Evolutionary conservation across 192 early-diverging fungal genomes (phyloP).

Genomic region (Coemansia sp.): DNA sequence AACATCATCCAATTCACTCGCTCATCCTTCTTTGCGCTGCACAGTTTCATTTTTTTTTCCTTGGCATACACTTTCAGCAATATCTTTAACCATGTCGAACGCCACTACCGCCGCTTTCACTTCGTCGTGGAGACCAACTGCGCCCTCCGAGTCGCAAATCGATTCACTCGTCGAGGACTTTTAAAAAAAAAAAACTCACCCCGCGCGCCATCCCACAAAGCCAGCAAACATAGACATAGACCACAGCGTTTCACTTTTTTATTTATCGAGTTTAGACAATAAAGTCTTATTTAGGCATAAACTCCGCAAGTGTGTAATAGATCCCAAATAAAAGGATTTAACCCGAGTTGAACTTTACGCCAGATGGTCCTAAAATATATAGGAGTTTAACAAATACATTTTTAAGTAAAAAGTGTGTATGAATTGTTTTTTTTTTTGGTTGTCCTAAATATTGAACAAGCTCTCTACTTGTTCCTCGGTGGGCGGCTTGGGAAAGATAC

Average conservation of each 20-base stretch:
- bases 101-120: neutral
- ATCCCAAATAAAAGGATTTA: no score
- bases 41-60: neutral
- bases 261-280: slow-evolving; percentile 3
- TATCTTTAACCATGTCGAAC: neutral
- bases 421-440: no score
- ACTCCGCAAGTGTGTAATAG: no score
- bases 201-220: neutral
- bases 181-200: neutral
- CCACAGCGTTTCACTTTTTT: neutral
- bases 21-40: neutral
- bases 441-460: neutral
- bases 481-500: slow-evolving; percentile 4
- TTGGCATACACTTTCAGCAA: neutral
- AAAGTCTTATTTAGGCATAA: neutral
- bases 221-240: slow-evolving; percentile 7
- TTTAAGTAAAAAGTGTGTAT: no score
- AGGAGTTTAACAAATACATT: no score
- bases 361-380: neutral
- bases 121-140: slow-evolving; percentile 23
- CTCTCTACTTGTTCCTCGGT: slow-evolving; percentile 5
- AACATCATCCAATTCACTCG: neutral
- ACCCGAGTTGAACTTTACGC: neutral
- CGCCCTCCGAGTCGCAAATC: slow-evolving; percentile 29
- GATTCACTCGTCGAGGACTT: slow-evolving; percentile 20